These are phyloP conservation scores for Panaeolus cyanescens DNA, from an alignment of 768 basidiomycete genomes.

Conservation along the genomic window DNA sequence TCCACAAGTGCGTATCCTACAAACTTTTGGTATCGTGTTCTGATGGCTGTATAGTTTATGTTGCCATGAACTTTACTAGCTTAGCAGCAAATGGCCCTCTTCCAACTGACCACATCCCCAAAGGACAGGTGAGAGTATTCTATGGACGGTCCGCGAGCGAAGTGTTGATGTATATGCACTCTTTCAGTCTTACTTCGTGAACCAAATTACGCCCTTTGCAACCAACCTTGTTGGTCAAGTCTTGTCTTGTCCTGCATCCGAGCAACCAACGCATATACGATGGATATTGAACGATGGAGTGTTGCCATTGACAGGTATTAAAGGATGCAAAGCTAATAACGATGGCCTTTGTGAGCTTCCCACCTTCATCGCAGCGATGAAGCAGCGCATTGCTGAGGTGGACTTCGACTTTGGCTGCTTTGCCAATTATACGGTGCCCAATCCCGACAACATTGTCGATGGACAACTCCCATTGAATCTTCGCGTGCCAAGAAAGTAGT, in stretches of 20 bases:
- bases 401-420: slow-evolving; percentile 69
- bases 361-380: slow-evolving; percentile 60
- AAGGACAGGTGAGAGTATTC: slow-evolving; percentile 50
- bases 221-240: slow-evolving; percentile 47
- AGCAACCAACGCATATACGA: slow-evolving; percentile 50
- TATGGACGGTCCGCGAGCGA: slow-evolving; percentile 53
- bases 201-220: slow-evolving; percentile 35
- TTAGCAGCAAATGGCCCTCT: slow-evolving; percentile 64
- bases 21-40: not conserved
- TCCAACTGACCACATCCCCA: slow-evolving; percentile 59
- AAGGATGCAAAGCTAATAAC: slow-evolving; percentile 54
- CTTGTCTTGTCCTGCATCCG: slow-evolving; percentile 35
- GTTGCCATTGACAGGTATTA: slow-evolving; percentile 65
- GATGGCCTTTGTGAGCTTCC: slow-evolving; percentile 65
- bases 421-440: slow-evolving; percentile 46
- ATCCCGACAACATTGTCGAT: slow-evolving; percentile 39
- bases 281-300: slow-evolving; percentile 77
- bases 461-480: slow-evolving; percentile 29
- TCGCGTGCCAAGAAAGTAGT: slow-evolving; percentile 8
- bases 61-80: slow-evolving; percentile 72
- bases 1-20: slow-evolving; percentile 47
- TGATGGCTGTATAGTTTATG: slow-evolving; percentile 46
- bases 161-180: slow-evolving; percentile 37
- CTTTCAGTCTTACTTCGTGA: slow-evolving; percentile 30
- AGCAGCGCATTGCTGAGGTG: slow-evolving; percentile 53